Evolutionary conservation across 768 basidiomycete genomes (phyloP).

Genomic region (Pleurotus tuber-regium): DNA sequence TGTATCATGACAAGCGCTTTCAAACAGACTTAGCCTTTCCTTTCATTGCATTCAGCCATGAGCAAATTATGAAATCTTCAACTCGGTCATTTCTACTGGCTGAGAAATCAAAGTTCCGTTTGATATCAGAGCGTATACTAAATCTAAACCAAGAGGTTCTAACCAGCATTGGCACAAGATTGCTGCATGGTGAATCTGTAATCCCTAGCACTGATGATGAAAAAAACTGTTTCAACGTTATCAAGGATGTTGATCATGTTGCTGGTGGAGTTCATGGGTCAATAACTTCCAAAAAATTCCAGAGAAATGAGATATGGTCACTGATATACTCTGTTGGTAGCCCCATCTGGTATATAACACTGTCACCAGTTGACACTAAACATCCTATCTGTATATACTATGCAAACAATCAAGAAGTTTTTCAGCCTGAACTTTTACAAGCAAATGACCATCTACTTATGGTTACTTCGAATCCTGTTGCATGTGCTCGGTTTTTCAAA

Average conservation of each 20-base stretch:
- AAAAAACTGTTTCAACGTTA: constrained; percentile 29
- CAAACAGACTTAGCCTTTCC: constrained; percentile 34
- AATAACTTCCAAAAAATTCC: neutral
- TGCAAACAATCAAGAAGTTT: neutral
- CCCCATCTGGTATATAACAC: neutral
- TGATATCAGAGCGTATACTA: constrained; percentile 20
- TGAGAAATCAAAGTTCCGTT: constrained; percentile 22
- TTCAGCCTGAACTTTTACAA: neutral
- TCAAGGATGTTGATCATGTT: constrained; percentile 34
- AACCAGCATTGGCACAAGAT: constrained; percentile 13
- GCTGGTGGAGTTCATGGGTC: constrained; percentile 28
- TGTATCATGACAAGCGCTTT: constrained; percentile 37
- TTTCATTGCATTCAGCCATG: constrained; percentile 35
- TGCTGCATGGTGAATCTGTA: constrained; percentile 23
- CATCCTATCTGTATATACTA: constrained; percentile 15
- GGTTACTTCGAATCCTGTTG: constrained; percentile 24
- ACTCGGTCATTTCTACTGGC: constrained; percentile 26
- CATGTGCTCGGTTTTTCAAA: constrained; percentile 31
- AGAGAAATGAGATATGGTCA: neutral
- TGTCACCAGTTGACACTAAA: constrained; percentile 5
- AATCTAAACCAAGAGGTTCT: constrained; percentile 22
- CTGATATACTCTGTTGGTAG: neutral
- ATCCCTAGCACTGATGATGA: constrained; percentile 29
- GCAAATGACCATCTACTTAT: neutral
- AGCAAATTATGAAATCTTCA: constrained; percentile 22